These are phyloP conservation scores for Aplosporella prunicola DNA, from an alignment of 2,329 filamentous ascomycete genomes.

Conservation along the genomic window DNA sequence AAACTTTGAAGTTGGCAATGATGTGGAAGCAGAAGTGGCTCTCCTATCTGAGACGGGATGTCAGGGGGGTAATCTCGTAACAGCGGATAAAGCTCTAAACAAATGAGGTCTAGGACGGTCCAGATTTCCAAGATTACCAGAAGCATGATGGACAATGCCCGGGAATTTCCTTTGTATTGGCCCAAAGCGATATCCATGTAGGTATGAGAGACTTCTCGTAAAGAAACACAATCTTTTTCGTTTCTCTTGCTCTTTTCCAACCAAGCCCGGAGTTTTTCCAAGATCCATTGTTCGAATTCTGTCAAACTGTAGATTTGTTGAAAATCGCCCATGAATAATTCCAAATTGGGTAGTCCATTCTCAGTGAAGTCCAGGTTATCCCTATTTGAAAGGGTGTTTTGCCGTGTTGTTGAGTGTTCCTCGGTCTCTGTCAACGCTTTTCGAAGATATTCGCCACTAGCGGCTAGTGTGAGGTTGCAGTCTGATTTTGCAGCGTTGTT, in stretches of 20 bases:
- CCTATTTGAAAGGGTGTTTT: no score
- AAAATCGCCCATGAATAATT: no score
- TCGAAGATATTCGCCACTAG: not conserved
- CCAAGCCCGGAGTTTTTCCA: constrained; percentile 32
- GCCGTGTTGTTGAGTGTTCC: no score
- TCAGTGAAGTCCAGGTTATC: constrained; percentile 6
- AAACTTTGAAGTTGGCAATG: constrained; percentile 40
- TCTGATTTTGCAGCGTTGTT: not conserved
- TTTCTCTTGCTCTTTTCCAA: constrained; percentile 18
- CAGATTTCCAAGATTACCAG: constrained; percentile 50
- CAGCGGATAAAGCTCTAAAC: constrained; percentile 29
- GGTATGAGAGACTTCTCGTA: constrained; percentile 13
- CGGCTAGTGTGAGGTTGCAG: not conserved
- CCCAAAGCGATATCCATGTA: constrained; percentile 14
- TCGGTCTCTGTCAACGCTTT: not conserved
- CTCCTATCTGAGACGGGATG: constrained; percentile 32
- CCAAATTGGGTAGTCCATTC: constrained; percentile 11
- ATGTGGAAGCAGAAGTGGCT: constrained; percentile 38
- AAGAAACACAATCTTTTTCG: constrained; percentile 17
- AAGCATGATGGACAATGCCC: constrained; percentile 45
- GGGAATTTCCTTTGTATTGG: constrained; percentile 35
- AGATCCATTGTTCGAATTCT: constrained; percentile 44
- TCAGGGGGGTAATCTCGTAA: constrained; percentile 40
- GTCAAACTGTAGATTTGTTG: constrained; percentile 20
- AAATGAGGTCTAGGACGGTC: constrained; percentile 46